A percentile compares a stretch with the other conserved stretches of the same genome.
phyloP scores from a whole-genome alignment of 306 rosid genomes.

The Cicer chorassanicum region DNA sequence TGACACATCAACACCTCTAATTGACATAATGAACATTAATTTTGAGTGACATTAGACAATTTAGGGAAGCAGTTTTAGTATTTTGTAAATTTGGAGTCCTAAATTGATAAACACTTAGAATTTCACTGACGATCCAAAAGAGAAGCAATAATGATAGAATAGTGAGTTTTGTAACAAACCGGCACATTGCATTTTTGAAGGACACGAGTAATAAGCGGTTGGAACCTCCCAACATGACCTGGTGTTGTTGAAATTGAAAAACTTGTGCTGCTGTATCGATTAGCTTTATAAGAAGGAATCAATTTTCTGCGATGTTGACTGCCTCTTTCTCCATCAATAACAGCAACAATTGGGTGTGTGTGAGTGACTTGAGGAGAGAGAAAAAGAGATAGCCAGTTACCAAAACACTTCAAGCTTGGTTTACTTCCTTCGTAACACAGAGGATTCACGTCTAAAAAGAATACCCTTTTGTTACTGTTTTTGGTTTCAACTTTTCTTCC shows the following conservation, averaged over 20 bases:
- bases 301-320: conserved; percentile 71
- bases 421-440: conserved; percentile 73
- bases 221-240: conserved; percentile 62
- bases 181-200: conserved; percentile 74
- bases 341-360: conserved; percentile 78
- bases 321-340: conserved; percentile 85
- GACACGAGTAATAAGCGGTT: conserved; percentile 55
- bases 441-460: conserved; percentile 86
- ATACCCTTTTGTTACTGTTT: conserved; percentile 53
- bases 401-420: conserved; percentile 73
- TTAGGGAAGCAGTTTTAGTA: no score
- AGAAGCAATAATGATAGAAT: no score
- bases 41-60: no score
- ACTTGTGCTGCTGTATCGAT: conserved; percentile 55
- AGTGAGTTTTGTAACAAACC: background rate
- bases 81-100: no score
- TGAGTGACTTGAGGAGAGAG: conserved; percentile 65
- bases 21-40: no score
- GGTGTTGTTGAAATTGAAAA: background rate
- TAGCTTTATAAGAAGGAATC: conserved; percentile 88
- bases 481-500: no score
- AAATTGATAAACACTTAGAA: no score
- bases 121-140: no score
- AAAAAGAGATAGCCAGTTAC: conserved; percentile 72
- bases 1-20: no score